phyloP scores from a whole-genome alignment of 805 yeast species.

The Martiniozyma abietophila region DNA sequence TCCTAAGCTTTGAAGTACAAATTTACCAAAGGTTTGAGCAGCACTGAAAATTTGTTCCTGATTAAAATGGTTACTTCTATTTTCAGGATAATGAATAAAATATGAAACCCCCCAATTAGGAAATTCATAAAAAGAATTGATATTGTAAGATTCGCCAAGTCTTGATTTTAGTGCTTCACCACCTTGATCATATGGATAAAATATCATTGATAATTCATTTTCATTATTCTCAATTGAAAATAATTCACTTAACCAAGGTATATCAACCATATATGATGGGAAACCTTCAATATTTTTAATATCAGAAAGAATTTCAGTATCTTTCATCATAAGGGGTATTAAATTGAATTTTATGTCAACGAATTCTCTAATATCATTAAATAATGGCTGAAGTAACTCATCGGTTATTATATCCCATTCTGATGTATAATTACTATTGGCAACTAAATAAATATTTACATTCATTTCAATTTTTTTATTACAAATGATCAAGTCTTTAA shows the following conservation, averaged over 20 bases:
- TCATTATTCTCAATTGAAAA: not conserved
- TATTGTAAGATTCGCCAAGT: too few relatives aligned
- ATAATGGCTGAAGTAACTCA: conserved; percentile 3
- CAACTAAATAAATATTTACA: conserved; percentile 8
- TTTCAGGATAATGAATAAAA: conserved; percentile 16
- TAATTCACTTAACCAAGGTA: conserved; percentile 16
- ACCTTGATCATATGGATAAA: conserved; percentile 20
- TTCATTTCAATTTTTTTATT: not conserved
- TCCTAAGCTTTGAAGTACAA: too few relatives aligned
- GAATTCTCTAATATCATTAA: conserved; percentile 3
- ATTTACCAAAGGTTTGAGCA: too few relatives aligned
- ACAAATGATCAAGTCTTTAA: not conserved
- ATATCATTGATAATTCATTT: conserved; percentile 11
- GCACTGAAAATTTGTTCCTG: too few relatives aligned
- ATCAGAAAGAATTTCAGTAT: not conserved
- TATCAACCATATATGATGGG: conserved; percentile 17
- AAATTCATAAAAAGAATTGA: too few relatives aligned
- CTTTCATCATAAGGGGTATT: not conserved
- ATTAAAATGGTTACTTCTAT: too few relatives aligned
- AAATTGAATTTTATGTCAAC: conserved; percentile 4
- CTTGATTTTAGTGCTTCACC: conserved; percentile 13
- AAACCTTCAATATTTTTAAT: conserved; percentile 13
- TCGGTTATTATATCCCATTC: conserved; percentile 16
- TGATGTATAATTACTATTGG: conserved; percentile 9
- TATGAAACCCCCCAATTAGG: conserved; percentile 22